These are phyloP conservation scores for Prunus dulcis DNA, from an alignment of 306 rosid species.

Conservation along the genomic window DNA sequence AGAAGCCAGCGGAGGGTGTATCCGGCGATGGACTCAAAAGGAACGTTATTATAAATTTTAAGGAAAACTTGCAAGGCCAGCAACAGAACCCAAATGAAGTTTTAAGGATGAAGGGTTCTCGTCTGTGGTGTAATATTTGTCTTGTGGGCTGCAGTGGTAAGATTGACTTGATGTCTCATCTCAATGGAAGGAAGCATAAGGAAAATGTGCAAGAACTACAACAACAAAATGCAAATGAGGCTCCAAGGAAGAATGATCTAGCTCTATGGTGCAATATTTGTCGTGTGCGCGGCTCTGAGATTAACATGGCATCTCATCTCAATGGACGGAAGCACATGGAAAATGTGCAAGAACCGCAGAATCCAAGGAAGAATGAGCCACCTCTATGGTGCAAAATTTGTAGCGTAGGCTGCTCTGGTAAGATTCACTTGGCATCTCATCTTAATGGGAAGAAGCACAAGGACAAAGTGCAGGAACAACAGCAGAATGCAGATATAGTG, in stretches of 20 bases:
- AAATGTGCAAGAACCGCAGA: slow-evolving; percentile 13
- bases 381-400: slow-evolving; percentile 32
- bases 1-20: too few relatives aligned
- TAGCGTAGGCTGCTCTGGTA: slow-evolving; percentile 17
- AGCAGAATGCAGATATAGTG: neutral
- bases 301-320: too few relatives aligned
- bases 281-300: too few relatives aligned
- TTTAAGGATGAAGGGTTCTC: neutral
- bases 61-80: neutral
- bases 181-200: slow-evolving; percentile 39
- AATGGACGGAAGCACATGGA: neutral
- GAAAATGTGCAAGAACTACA: neutral
- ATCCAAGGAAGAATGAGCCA: neutral
- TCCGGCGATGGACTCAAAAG: neutral
- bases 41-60: neutral
- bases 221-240: neutral
- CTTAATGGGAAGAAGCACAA: slow-evolving; percentile 37
- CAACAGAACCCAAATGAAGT: neutral
- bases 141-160: slow-evolving; percentile 19
- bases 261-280: too few relatives aligned
- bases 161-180: slow-evolving; percentile 22
- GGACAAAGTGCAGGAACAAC: neutral
- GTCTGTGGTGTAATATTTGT: slow-evolving; percentile 31
- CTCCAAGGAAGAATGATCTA: neutral
- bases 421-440: slow-evolving; percentile 23